Base-by-base conservation (phyloP, 441 rosid genomes). In the Croton setiger region DNA sequence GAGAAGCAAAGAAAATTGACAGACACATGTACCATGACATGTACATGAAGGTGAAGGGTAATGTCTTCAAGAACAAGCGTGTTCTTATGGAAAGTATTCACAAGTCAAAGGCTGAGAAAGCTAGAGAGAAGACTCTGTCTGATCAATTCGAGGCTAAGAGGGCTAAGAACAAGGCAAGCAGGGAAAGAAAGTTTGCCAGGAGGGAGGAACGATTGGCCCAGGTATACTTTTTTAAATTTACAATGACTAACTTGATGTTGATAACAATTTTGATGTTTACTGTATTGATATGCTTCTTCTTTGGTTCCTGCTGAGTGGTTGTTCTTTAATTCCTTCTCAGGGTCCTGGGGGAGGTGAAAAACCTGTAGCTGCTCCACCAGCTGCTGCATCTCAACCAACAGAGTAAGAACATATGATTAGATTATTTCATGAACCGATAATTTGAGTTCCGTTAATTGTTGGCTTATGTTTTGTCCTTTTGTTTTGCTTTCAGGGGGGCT, bases 1-100 rank as follows among this genome's bases (percentile, higher is more conserved):
- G 91, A 39, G 94, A 90, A 69, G 51, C 90, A 11, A 85, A 85
- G 75, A 92, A 90, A 76, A 88, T 90, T 53, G 98, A 92, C 86
- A 87, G 76, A 79, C 95, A 87, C 67, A 87, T 92, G 91, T 90
- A 92, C 74, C 92, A 88, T 39, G 94, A 90, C 61, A 88, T 92
- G 92, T 87, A 90, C 86, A 88, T 90, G 94, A 90, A 79, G 76
- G 95, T 90, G 64, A 90, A 92, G 73, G 92, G 96, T 81, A 89
- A 89, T 63, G 91, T 86, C 20, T 89, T 88, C 65, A 91, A 89
- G 84, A 91, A 89, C 83, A 92, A 92, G 78, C 82, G 94, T 63
- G 91, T 90, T 27, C 81, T 92, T 43, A 90, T 92, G 93, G 95
- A 92, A 76, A 83, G 89, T 61, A 90, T 90, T 60, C 95, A 92